Base-by-base conservation (phyloP, 768 basidiomycete species). In the Termitomyces sp. region DNA sequence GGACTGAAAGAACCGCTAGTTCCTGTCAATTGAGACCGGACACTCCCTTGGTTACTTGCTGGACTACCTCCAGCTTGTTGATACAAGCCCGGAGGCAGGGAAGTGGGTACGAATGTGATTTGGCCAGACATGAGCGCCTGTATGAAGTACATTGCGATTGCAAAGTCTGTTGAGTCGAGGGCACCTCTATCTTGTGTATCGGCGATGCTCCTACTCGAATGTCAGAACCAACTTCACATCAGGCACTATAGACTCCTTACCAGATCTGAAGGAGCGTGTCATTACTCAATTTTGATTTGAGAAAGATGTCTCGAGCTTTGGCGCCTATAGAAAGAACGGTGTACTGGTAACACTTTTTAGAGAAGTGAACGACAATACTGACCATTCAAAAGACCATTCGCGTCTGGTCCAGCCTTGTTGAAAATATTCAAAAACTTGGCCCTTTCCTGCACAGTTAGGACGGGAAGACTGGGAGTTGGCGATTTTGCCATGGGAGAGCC, bases 131-230 rank as follows among this genome's bases (percentile, higher is more conserved):
- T 97, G 39, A 82, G 75, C n/a, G 83, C 88, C 71, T 98, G 94
- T 61, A 98, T 94, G 67, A 98, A 83, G 70, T 92, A 93, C 94
- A 97, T 95, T 40, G 88, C 97, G 65, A 99, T 84, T 58, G 89
- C 87, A 67, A 99, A 99, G 72, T 99, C 97, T 44, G 88, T 79
- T 16, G 84, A 75, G 69, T 99, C 97, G 58, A 99, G 85, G 12
- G 80, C 76, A 51, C 97, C 96, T 59, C 97, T 82, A 62, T 89
- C 83, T 71, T 95, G 90, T 3, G 94, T 95, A 70, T 99, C 97
- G n/a, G 95, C 89, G 39, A 99, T 81, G 60, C 80, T 88, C 95
- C 94, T 97, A 63, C 3, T 27, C 9, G 34, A 46, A 40, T 44
- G 37, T 52, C 47, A 50, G 56, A 53, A 59, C 21, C 64, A 55